Evolutionary conservation across 495 filamentous ascomycete species (phyloP), one percentile per base, ranked within the genome.

Genomic region (Lasiosphaeriaceae sp.): DNA sequence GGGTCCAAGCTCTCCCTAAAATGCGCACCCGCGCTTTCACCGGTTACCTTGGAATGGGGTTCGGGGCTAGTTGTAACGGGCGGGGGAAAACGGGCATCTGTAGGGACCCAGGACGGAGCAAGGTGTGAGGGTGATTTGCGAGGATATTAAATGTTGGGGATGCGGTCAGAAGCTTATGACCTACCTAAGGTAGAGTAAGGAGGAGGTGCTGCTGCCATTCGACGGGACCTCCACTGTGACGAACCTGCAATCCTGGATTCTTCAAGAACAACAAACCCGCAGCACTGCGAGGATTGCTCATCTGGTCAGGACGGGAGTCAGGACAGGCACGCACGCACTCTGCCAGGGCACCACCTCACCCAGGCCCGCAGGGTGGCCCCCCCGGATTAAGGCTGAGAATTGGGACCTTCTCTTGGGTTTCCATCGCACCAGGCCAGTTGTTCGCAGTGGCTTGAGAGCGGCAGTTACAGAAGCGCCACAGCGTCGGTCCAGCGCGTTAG

Each of bases 381-480:
- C 48, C 34, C 24, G 37, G 35, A 48, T 54, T 58, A 54, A 65
- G 58, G 52, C 55, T 61, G 53, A 59, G 56, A 56, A 44, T 26
- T 24, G 5, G 5, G n/a, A 50, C 50, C 52, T 59, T 63, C 51
- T 58, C 52, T 49, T 49, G 49, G 56, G 47, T 56, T 58, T 56
- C 56, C 49, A 56, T 39, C 35, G 20, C 23, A 31, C 31, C n/a
- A n/a, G n/a, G n/a, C n/a, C n/a, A n/a, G n/a, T n/a, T n/a, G n/a
- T n/a, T n/a, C n/a, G 29, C 3, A 17, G 58, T 54, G 59, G 59
- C 59, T 61, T 45, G 50, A 24, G 37, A 16, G 23, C 54, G 47
- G 54, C 54, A 56, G 54, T 50, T 47, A 14, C 47, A 20, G 17
- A 21, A 49, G 16, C 26, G 26, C 26, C 26, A 14, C 22, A 23